Evolutionary conservation across 2,329 filamentous ascomycete genomes (phyloP).

Genomic region (Xylariaceae sp.): DNA sequence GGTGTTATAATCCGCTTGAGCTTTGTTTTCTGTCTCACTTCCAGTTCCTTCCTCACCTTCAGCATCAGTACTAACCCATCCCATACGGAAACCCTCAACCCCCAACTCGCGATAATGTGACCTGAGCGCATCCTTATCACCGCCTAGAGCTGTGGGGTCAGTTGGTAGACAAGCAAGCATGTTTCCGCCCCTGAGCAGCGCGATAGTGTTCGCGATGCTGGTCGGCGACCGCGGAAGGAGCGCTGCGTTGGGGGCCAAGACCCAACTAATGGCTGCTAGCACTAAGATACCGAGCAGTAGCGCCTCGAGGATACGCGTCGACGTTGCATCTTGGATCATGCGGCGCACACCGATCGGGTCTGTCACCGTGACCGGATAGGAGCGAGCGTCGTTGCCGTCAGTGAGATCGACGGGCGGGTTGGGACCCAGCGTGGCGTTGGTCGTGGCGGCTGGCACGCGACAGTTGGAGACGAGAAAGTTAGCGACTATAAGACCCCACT

Average conservation of each 20-base stretch:
- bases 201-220: background rate
- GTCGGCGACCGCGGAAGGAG: conserved; percentile 1
- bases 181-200: background rate
- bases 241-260: background rate
- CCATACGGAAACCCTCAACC: no score
- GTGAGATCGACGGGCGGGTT: background rate
- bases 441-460: background rate
- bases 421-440: background rate
- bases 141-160: no score
- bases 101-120: no score
- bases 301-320: conserved; percentile 1
- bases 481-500: no score
- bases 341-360: background rate
- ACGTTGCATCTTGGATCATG: conserved; percentile 1
- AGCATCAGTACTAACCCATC: no score
- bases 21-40: no score
- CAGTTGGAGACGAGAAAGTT: conserved; percentile 2
- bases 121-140: no score
- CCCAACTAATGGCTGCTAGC: background rate
- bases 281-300: background rate
- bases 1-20: no score
- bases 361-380: background rate
- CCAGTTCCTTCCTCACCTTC: no score
- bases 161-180: no score
- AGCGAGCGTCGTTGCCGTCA: background rate